Base-by-base conservation (phyloP, 169 alveolate genomes). In the Prorocentrum cordatum region DNA sequence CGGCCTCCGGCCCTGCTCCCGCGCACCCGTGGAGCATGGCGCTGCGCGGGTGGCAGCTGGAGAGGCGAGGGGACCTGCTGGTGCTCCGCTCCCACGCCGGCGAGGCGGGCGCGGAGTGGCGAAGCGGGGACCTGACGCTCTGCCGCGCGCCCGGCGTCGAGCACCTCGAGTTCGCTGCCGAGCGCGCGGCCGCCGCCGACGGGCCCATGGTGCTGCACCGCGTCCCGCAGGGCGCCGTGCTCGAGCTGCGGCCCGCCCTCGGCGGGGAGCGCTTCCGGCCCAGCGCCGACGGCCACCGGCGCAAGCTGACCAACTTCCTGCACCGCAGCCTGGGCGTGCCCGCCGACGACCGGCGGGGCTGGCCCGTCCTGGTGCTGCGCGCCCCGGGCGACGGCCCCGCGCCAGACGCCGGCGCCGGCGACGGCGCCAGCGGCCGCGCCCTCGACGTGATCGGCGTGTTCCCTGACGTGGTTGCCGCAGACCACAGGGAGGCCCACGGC, bases 241-340 rank as follows among this genome's bases (percentile, higher is more conserved):
- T 75, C 58, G 35, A 29, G 9, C 86, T 75, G 4, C 86, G 86
- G 10, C 72, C 72, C 5, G 86, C 61, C 0, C 39, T 32, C 9
- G 72, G 61, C 27, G 86, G 86, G 32, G 86, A 75, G 39, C 86
- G 72, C 22, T 50, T 75, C 27, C 47, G 47, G 38, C 64, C 42
- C 42, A 59, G 68, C 68, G 14, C 38, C 68, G 22, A 27, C 29
- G 54, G 72, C 7, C 72, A 29, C 6, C 12, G n/a, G n/a, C 16
- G 50, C 61, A 75, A 75, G 62, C 71, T 75, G 27, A 75, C 86
- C 29, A 54, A 39, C 38, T 33, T 75, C 61, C 59, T 75, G 24
- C 83, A 72, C 42, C 86, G 72, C 1, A 39, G 58, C 29, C 29
- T 50, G 54, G 45, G 26, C 32, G 86, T 47, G 2, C 38, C 64